A percentile compares a stretch with the other conserved stretches of the same genome.
Evolutionary conservation across 2,329 filamentous ascomycete genomes (phyloP).

Genomic region (Diaporthe ampelina): DNA sequence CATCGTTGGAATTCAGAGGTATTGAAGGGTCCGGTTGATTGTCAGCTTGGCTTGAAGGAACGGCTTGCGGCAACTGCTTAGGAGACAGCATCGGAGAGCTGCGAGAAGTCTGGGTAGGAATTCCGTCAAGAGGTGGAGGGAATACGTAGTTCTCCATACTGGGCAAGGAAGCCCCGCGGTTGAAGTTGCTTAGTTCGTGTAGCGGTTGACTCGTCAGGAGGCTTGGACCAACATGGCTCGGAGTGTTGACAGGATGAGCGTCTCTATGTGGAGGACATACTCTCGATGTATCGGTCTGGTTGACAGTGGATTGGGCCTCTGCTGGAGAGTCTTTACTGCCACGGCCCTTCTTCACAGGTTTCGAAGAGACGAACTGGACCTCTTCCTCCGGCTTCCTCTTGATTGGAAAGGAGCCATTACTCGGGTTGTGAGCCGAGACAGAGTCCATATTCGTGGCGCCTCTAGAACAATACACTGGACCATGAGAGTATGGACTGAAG

Average conservation of each 20-base stretch:
- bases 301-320: background rate
- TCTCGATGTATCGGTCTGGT: background rate
- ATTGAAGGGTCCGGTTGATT: background rate
- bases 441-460: slow-evolving; percentile 24
- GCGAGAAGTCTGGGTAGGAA: slow-evolving; percentile 26
- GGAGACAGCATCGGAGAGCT: slow-evolving; percentile 42
- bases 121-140: slow-evolving; percentile 25
- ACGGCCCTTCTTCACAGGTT: slow-evolving; percentile 42
- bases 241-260: background rate
- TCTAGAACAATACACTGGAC: background rate
- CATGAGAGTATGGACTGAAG: background rate
- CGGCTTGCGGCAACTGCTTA: slow-evolving; percentile 39
- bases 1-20: background rate
- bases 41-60: background rate
- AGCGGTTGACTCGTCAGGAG: slow-evolving; percentile 3
- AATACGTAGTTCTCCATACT: slow-evolving; percentile 42
- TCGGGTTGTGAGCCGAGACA: slow-evolving; percentile 2
- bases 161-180: slow-evolving; percentile 33
- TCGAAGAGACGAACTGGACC: slow-evolving; percentile 43
- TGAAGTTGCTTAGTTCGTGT: background rate
- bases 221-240: background rate
- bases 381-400: slow-evolving; percentile 43
- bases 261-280: background rate
- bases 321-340: slow-evolving; percentile 29
- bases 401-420: background rate